These are phyloP conservation scores for Capronia epimyces DNA, from an alignment of 2,329 filamentous ascomycete genomes.

Conservation along the genomic window DNA sequence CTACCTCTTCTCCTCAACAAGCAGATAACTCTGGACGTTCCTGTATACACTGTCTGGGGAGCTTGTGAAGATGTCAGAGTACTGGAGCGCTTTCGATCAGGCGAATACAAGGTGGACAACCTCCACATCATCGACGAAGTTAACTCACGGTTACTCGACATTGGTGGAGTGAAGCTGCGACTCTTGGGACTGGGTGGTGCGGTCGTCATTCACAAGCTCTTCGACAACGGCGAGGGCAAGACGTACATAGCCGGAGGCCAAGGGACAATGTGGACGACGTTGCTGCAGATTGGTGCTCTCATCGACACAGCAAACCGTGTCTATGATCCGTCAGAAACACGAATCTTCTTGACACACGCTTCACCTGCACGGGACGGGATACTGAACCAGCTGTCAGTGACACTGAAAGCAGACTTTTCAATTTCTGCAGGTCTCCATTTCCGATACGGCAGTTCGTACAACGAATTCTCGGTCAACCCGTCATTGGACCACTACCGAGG, in stretches of 20 bases:
- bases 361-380: conserved; percentile 95
- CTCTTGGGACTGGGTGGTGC: conserved; percentile 89
- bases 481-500: conserved; percentile 97
- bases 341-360: conserved; percentile 92
- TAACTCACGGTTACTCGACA: conserved; percentile 87
- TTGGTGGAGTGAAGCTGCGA: conserved; percentile 92
- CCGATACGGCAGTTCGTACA: conserved; percentile 98
- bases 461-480: conserved; percentile 98
- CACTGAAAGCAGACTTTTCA: conserved; percentile 95
- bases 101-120: conserved; percentile 96
- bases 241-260: conserved; percentile 98
- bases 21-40: conserved; percentile 84
- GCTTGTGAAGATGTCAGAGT: conserved; percentile 98
- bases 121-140: conserved; percentile 98
- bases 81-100: conserved; percentile 92
- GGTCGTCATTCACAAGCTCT: conserved; percentile 99
- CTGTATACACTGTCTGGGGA: conserved; percentile 98
- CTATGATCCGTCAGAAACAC: conserved; percentile 95
- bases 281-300: conserved; percentile 95
- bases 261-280: conserved; percentile 98
- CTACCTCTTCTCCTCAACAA: conserved; percentile 82
- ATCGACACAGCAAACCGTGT: conserved; percentile 97
- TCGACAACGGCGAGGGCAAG: conserved; percentile 95
- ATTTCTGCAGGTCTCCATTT: conserved; percentile 97
- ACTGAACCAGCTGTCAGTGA: conserved; percentile 94